Evolutionary conservation across 2,329 filamentous ascomycete species (phyloP), one percentile per base, ranked within the genome.

Genomic region (Botrytis byssoidea): DNA sequence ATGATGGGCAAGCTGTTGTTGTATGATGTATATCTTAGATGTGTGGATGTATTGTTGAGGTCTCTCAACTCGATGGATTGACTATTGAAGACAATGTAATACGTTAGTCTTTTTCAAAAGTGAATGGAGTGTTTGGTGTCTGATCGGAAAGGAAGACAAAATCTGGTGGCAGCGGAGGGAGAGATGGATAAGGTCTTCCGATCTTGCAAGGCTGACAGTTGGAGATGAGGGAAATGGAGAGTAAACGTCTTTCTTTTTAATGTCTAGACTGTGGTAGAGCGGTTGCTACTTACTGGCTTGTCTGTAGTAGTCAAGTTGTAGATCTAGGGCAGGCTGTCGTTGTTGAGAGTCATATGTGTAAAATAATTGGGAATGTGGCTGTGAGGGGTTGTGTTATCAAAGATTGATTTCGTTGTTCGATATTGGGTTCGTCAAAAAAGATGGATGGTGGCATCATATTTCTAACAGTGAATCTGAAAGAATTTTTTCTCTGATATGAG

Each of bases 1-100:
- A 90, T 90, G 18, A 77, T 84, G 79, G 9, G 37, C 61, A 22
- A 51, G 12, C 20, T 9, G 42, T 60, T 14, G 22, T 29, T 60
- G 20, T 57, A 18, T 32, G 6, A 66, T 3, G 22, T 40, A 29
- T 44, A 32, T 51, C 22, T 32, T 46, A 4, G 32, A 16, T 29
- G n/a, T 57, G 8, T 29, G 51, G n/a, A 29, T 44, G 29, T 59
- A 44, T 68, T 67, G 29, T 66, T 57, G 35, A 14, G 12, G 25
- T 48, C 25, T 57, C 25, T 44, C 3, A 48, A 67, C 25, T 40
- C 14, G 35, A 42, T 57, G 32, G 64, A 66, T 48, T 2, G 66
- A 57, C n/a, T 68, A 32, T 18, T 7, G 25, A 40, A 67, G 48
- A 68, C 25, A 68, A 57, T 3, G 8, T 12, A 32, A 25, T 25